phyloP scores from a whole-genome alignment of 179 eudicot genomes.

The Spergularia azorica region DNA sequence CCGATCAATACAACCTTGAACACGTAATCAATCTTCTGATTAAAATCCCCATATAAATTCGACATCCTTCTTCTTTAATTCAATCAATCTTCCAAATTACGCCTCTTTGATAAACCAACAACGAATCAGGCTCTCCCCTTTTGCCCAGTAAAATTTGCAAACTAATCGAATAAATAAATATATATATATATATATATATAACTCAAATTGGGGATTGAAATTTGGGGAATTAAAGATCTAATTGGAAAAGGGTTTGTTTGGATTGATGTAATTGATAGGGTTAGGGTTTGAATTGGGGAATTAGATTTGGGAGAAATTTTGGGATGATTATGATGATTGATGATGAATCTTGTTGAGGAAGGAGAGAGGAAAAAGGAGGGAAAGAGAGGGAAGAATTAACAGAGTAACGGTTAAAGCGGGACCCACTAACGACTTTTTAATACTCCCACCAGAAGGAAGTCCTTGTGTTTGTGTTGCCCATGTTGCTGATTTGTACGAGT shows the following conservation, averaged over 20 bases:
- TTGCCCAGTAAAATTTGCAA: background rate
- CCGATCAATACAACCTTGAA: slow-evolving; percentile 76
- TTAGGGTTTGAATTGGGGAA: slow-evolving; percentile 26
- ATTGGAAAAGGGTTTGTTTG: background rate
- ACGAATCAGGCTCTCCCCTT: background rate
- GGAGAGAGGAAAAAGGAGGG: slow-evolving; percentile 11
- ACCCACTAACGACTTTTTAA: slow-evolving; percentile 37
- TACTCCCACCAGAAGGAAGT: background rate
- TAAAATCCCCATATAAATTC: slow-evolving; percentile 53
- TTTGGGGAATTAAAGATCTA: background rate
- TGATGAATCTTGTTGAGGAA: slow-evolving; percentile 7
- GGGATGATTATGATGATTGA: background rate
- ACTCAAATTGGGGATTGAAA: background rate
- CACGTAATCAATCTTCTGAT: slow-evolving; percentile 71
- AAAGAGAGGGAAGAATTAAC: background rate
- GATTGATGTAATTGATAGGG: background rate
- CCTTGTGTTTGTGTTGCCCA: slow-evolving; percentile 2
- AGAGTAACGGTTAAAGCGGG: slow-evolving; percentile 43
- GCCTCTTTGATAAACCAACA: no score
- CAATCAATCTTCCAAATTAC: background rate
- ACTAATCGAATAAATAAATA: background rate
- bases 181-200: no score
- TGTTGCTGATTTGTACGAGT: no score
- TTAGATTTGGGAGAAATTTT: slow-evolving; percentile 3
- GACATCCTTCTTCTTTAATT: slow-evolving; percentile 40